Evolutionary conservation across 306 rosid genomes (phyloP).

Genomic region (Quercus suber): DNA sequence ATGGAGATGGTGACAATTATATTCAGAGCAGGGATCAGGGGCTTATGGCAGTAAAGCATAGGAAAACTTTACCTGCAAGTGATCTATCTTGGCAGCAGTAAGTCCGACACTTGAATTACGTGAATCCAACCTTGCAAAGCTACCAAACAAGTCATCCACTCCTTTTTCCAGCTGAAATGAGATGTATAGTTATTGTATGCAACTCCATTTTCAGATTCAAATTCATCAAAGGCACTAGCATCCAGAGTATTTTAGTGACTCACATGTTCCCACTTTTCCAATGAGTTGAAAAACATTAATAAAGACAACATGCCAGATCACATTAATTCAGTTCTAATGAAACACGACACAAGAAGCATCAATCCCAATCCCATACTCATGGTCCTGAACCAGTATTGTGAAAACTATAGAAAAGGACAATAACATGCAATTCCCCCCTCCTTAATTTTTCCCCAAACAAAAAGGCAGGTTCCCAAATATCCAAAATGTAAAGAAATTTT

Average conservation of each 20-base stretch:
- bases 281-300: too few species aligned
- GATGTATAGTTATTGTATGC: background rate
- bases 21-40: conserved; percentile 14
- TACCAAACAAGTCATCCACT: conserved; percentile 92
- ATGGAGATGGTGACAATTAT: conserved; percentile 8
- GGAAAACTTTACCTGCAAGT: conserved; percentile 78
- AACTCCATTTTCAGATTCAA: conserved; percentile 21
- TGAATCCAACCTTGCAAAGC: conserved; percentile 97
- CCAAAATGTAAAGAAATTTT: too few species aligned
- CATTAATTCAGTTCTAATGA: background rate
- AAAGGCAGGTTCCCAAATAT: too few species aligned
- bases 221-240: too few species aligned
- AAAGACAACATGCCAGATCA: too few species aligned
- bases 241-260: too few species aligned
- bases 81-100: conserved; percentile 98
- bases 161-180: conserved; percentile 87
- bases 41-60: conserved; percentile 20
- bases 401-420: too few species aligned
- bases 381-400: too few species aligned
- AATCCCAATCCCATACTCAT: background rate
- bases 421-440: too few species aligned
- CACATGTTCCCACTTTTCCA: too few species aligned
- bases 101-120: conserved; percentile 98
- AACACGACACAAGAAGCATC: background rate
- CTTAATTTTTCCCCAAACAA: too few species aligned